A percentile compares a stretch with the other conserved stretches of the same genome.
phyloP scores from a whole-genome alignment of 1,284 basidiomycete genomes.

The Singerocomus rubriflavus region DNA sequence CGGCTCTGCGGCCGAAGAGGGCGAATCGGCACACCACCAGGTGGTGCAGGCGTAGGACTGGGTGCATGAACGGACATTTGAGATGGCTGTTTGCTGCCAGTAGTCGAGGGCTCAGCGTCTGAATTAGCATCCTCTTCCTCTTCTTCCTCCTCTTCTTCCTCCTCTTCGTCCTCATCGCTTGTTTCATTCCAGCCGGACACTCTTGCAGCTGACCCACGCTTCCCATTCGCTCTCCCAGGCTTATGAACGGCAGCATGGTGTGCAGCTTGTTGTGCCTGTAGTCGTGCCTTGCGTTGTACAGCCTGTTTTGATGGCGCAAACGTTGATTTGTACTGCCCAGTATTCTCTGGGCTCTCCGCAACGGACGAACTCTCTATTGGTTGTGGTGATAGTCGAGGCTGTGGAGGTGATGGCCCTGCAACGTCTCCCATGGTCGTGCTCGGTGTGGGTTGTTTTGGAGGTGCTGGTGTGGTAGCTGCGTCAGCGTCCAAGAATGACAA shows the following conservation, averaged over 20 bases:
- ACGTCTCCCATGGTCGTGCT: slow-evolving; percentile 3
- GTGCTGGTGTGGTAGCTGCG: slow-evolving; percentile 18
- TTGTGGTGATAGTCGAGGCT: slow-evolving; percentile 22
- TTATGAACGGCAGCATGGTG: slow-evolving; percentile 68
- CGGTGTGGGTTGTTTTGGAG: slow-evolving; percentile 17
- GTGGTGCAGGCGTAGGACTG: slow-evolving; percentile 24
- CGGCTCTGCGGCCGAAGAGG: slow-evolving; percentile 31
- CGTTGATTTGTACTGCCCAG: slow-evolving; percentile 62
- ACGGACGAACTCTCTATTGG: slow-evolving; percentile 10
- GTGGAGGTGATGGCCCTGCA: slow-evolving; percentile 29
- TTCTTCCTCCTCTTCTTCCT: slow-evolving; percentile 55
- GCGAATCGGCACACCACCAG: slow-evolving; percentile 27
- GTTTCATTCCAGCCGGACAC: slow-evolving; percentile 69
- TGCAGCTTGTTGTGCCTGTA: slow-evolving; percentile 77
- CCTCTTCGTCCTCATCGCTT: slow-evolving; percentile 78
- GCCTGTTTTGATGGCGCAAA: slow-evolving; percentile 83
- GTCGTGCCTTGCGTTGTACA: slow-evolving; percentile 76
- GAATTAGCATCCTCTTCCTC: slow-evolving; percentile 73
- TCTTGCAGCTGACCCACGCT: slow-evolving; percentile 39
- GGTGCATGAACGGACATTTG: slow-evolving; percentile 17
- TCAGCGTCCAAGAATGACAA: slow-evolving; percentile 66
- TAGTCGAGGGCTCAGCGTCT: slow-evolving; percentile 46
- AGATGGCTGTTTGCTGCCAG: slow-evolving; percentile 32
- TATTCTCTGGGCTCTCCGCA: slow-evolving; percentile 24
- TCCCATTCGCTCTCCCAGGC: slow-evolving; percentile 69